Percentiles rank a stretch among this genome's conserved stretches.
phyloP scores from a whole-genome alignment of 2,329 filamentous ascomycete species.

The Xylariaceae sp. region DNA sequence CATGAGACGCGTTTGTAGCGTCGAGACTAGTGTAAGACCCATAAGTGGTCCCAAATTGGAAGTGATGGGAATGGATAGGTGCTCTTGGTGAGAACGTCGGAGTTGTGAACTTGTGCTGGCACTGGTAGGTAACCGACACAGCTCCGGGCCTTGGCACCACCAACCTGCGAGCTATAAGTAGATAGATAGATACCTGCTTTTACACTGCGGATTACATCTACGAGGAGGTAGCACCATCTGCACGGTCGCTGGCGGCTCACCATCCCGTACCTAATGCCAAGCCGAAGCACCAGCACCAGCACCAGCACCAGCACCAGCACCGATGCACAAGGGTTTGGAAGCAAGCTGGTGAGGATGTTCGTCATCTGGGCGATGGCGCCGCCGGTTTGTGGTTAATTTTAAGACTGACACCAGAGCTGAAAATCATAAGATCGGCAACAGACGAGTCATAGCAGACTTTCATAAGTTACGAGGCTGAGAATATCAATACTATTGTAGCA shows the following conservation, averaged over 20 bases:
- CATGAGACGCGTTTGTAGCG: constrained; percentile 10
- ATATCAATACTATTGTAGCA: too few species aligned
- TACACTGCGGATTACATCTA: too few species aligned
- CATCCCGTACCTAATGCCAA: constrained; percentile 8
- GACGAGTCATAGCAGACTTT: not conserved
- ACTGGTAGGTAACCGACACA: not conserved
- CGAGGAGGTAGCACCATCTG: not conserved
- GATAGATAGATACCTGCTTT: not conserved
- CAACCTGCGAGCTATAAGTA: constrained; percentile 10
- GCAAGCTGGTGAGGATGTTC: not conserved
- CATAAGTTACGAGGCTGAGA: too few species aligned
- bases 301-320: too few species aligned
- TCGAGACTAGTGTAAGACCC: not conserved
- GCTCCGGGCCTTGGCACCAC: not conserved
- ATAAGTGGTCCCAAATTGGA: constrained; percentile 12
- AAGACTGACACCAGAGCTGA: not conserved
- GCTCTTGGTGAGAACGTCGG: constrained; percentile 1
- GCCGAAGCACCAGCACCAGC: not conserved
- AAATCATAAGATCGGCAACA: not conserved
- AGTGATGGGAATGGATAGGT: constrained; percentile 7
- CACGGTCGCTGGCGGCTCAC: not conserved
- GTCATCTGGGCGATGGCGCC: constrained; percentile 9
- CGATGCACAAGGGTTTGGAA: not conserved
- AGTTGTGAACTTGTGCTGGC: not conserved
- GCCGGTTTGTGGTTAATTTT: not conserved